Conservation (phyloP, 2,329 filamentous ascomycete species). For the Penicillium digitatum region DNA sequence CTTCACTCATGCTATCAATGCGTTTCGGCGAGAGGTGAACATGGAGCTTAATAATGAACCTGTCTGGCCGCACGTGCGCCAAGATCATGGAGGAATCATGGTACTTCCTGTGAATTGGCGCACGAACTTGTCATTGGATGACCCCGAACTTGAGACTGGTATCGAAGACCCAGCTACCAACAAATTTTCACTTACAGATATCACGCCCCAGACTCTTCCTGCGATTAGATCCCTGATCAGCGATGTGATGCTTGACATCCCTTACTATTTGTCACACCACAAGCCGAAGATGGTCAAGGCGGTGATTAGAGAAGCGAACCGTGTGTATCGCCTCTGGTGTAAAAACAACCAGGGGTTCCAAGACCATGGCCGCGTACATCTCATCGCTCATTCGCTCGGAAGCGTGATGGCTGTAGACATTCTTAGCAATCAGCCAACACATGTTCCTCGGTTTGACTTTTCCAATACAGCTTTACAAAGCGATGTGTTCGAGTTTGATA, state of each 20-base stretch:
- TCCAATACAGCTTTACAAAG: conserved; percentile 40
- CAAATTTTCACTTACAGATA: conserved; percentile 72
- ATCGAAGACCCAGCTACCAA: conserved; percentile 56
- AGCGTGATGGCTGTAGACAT: conserved; percentile 94
- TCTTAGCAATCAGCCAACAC: conserved; percentile 80
- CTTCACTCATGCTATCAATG: conserved; percentile 93
- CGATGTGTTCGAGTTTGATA: conserved; percentile 82
- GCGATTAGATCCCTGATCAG: conserved; percentile 91
- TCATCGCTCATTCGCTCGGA: conserved; percentile 89
- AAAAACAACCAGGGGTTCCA: conserved; percentile 85
- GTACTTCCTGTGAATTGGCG: conserved; percentile 94
- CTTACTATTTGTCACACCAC: conserved; percentile 95
- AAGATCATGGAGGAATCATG: conserved; percentile 86
- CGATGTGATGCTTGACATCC: conserved; percentile 97
- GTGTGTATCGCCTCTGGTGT: conserved; percentile 94
- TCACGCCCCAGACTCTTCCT: conserved; percentile 85
- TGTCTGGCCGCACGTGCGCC: conserved; percentile 70
- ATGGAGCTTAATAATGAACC: conserved; percentile 70
- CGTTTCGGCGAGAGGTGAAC: conserved; percentile 80
- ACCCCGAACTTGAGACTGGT: conserved; percentile 58
- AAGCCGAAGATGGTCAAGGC: conserved; percentile 92
- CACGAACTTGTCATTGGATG: conserved; percentile 79
- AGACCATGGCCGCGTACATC: conserved; percentile 75
- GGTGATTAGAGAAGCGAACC: conserved; percentile 83
- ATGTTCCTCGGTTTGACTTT: conserved; percentile 51